phyloP scores from a whole-genome alignment of 2,329 filamentous ascomycete species.

The Zymoseptoria tritici region DNA sequence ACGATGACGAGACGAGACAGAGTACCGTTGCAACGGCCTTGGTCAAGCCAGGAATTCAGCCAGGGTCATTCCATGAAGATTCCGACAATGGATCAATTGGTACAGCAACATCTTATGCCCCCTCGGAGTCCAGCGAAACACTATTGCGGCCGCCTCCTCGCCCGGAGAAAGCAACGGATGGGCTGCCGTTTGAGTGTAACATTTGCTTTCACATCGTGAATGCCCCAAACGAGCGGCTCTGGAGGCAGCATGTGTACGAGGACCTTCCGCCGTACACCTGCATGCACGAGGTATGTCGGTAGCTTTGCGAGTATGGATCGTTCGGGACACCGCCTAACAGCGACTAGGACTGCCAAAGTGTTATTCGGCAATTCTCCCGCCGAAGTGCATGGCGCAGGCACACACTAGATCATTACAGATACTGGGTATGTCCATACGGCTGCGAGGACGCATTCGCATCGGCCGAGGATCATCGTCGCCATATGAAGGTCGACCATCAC shows the following conservation, averaged over 20 bases:
- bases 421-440: not conserved
- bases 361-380: not conserved
- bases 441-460: not conserved
- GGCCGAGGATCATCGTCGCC: not conserved
- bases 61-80: not conserved
- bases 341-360: not conserved
- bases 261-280: conserved; percentile 6
- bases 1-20: not conserved
- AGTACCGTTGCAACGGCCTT: not conserved
- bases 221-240: not conserved
- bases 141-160: not conserved
- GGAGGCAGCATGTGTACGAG: conserved; percentile 3
- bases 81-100: not conserved
- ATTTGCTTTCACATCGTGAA: not conserved
- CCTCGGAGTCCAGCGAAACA: not conserved
- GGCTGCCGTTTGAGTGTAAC: not conserved
- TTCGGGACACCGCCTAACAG: not conserved
- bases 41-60: not conserved
- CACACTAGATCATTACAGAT: not conserved
- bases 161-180: not conserved
- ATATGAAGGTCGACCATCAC: too few species aligned
- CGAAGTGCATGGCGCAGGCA: conserved; percentile 1
- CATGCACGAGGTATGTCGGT: not conserved
- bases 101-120: not conserved
- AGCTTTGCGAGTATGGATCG: too few species aligned